phyloP scores from a whole-genome alignment of 306 rosid genomes.

The Biancaea sappan region DNA sequence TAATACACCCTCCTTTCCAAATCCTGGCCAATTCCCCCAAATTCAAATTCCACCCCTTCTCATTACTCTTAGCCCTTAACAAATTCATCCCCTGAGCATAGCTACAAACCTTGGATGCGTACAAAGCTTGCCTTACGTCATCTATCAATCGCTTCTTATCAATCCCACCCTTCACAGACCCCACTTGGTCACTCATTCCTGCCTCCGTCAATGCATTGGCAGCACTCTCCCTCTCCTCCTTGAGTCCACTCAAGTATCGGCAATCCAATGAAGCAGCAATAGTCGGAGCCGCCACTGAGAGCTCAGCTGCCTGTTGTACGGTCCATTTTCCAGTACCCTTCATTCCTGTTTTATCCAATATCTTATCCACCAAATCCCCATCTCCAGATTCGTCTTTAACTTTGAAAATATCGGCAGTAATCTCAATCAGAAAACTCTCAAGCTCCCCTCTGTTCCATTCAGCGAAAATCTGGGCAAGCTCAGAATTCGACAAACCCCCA shows the following conservation, averaged over 20 bases:
- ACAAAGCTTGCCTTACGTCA: constrained; percentile 93
- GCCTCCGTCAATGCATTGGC: constrained; percentile 68
- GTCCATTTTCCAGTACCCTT: constrained; percentile 98
- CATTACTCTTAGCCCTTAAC: constrained; percentile 82
- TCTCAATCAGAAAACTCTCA: constrained; percentile 84
- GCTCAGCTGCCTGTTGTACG: constrained; percentile 94
- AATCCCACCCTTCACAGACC: constrained; percentile 46
- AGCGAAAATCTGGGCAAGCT: constrained; percentile 61
- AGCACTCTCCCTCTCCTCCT: constrained; percentile 91
- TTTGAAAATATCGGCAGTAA: constrained; percentile 84
- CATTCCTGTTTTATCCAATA: constrained; percentile 93
- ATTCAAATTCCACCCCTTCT: constrained; percentile 88
- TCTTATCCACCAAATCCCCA: constrained; percentile 83
- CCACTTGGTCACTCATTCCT: constrained; percentile 64
- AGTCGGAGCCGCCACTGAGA: constrained; percentile 84
- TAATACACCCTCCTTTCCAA: constrained; percentile 98
- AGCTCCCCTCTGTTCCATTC: constrained; percentile 93
- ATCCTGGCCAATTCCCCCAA: constrained; percentile 91
- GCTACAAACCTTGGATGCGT: constrained; percentile 94
- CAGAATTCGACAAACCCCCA: constrained; percentile 70
- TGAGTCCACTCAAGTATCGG: constrained; percentile 81
- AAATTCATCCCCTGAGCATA: constrained; percentile 97
- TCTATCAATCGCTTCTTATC: constrained; percentile 86
- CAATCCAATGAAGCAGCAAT: constrained; percentile 91
- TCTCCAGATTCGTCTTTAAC: constrained; percentile 69